phyloP scores from a whole-genome alignment of 208 protist species.

The Trypanosomatidae sp. region DNA sequence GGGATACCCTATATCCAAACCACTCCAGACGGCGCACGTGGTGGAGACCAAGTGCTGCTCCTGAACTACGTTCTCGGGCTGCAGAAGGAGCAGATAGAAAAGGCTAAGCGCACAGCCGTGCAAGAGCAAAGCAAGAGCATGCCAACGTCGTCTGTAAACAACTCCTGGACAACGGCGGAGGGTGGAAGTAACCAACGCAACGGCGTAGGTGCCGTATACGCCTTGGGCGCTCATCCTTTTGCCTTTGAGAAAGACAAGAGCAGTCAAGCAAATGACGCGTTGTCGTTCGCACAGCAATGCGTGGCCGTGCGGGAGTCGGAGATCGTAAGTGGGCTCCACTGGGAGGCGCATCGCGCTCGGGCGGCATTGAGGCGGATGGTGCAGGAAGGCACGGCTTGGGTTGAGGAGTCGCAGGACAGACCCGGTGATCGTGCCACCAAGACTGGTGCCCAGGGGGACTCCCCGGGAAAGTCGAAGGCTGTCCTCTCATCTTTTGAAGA shows the following conservation, averaged over 20 bases:
- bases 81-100: conserved; percentile 46
- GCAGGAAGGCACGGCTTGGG: conserved; percentile 81
- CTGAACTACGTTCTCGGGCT: conserved; percentile 56
- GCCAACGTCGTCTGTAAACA: neutral
- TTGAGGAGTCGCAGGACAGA: conserved; percentile 35
- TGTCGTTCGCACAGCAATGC: conserved; percentile 47
- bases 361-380: conserved; percentile 66
- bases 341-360: conserved; percentile 63
- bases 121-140: neutral
- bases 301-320: conserved; percentile 54
- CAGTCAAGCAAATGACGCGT: conserved; percentile 3
- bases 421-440: neutral
- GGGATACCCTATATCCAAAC: conserved; percentile 84
- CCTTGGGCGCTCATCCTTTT: conserved; percentile 47
- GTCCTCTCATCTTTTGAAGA: conserved; percentile 9
- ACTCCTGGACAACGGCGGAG: neutral
- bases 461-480: conserved; percentile 2
- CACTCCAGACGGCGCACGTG: conserved; percentile 57
- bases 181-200: conserved; percentile 5
- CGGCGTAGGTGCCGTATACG: conserved; percentile 49
- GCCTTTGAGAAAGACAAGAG: conserved; percentile 7
- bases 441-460: neutral
- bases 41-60: conserved; percentile 61
- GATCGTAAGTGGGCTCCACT: conserved; percentile 46
- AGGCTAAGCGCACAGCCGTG: conserved; percentile 10